phyloP scores from a whole-genome alignment of 2,329 filamentous ascomycete species.

The Byssothecium circinans region DNA sequence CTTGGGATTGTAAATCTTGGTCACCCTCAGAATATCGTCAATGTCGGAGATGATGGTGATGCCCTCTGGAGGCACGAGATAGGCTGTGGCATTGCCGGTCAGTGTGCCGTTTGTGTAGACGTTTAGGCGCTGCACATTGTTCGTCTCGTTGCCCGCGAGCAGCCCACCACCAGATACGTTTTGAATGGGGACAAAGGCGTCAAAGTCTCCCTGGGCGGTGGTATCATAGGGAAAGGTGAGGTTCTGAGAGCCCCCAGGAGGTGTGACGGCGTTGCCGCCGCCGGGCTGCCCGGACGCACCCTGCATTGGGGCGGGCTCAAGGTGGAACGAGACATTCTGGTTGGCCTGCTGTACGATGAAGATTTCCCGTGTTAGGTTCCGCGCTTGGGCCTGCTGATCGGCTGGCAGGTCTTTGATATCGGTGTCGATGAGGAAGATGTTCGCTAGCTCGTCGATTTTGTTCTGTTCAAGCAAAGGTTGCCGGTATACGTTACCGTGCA shows the following conservation, averaged over 20 bases:
- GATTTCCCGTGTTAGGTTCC: constrained; percentile 72
- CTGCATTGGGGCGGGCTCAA: constrained; percentile 61
- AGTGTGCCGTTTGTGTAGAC: constrained; percentile 66
- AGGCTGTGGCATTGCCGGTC: constrained; percentile 74
- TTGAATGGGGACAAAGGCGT: constrained; percentile 66
- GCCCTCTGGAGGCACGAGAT: constrained; percentile 70
- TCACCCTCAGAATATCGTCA: constrained; percentile 78
- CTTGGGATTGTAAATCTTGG: constrained; percentile 76
- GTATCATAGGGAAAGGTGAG: constrained; percentile 67
- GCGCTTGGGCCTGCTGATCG: constrained; percentile 65
- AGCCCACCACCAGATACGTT: constrained; percentile 59
- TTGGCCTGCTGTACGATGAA: constrained; percentile 74
- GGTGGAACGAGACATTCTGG: constrained; percentile 64
- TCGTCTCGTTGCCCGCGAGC: constrained; percentile 65
- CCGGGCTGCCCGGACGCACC: constrained; percentile 54
- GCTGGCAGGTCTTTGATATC: constrained; percentile 61
- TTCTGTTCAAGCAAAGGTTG: constrained; percentile 67
- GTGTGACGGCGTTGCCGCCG: constrained; percentile 54
- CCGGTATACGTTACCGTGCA: constrained; percentile 82
- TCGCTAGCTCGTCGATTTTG: constrained; percentile 69
- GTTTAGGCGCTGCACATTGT: constrained; percentile 67
- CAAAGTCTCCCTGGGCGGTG: constrained; percentile 70
- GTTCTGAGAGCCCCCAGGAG: constrained; percentile 63
- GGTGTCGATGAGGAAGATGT: constrained; percentile 69
- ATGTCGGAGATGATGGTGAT: constrained; percentile 76